Conservation (phyloP, 805 yeast species). For the Millerozyma miso region DNA sequence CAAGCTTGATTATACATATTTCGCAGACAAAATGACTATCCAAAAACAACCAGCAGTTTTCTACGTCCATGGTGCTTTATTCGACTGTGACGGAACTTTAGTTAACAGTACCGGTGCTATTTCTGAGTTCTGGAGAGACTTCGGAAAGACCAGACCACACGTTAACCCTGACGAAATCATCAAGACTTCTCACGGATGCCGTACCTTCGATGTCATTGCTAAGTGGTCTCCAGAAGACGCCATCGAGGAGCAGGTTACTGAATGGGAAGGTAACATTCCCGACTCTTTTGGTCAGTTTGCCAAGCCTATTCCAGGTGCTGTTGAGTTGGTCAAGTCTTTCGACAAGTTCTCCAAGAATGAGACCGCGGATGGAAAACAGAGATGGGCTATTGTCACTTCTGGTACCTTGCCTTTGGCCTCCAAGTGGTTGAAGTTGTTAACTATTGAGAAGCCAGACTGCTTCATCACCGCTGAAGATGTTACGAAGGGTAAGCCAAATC, state of each 20-base stretch:
- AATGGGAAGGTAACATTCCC: slow-evolving; percentile 66
- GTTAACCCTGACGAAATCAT: slow-evolving; percentile 69
- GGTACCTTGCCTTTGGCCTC: slow-evolving; percentile 76
- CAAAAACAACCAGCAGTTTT: slow-evolving; percentile 41
- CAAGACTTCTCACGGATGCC: slow-evolving; percentile 75
- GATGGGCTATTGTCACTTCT: slow-evolving; percentile 87
- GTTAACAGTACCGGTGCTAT: slow-evolving; percentile 81
- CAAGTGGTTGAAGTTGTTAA: slow-evolving; percentile 69
- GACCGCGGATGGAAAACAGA: slow-evolving; percentile 41
- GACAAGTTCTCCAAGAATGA: slow-evolving; percentile 43
- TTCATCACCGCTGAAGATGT: slow-evolving; percentile 84
- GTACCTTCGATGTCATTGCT: slow-evolving; percentile 75
- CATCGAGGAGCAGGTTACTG: slow-evolving; percentile 57
- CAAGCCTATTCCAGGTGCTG: slow-evolving; percentile 72
- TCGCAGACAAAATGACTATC: slow-evolving; percentile 22
- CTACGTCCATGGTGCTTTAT: slow-evolving; percentile 49
- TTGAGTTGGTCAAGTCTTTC: slow-evolving; percentile 53
- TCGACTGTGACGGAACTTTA: slow-evolving; percentile 86
- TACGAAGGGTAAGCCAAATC: slow-evolving; percentile 78
- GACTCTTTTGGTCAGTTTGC: slow-evolving; percentile 70
- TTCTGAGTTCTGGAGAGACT: slow-evolving; percentile 76
- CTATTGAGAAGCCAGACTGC: slow-evolving; percentile 58
- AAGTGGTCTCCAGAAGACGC: slow-evolving; percentile 75
- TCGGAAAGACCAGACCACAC: slow-evolving; percentile 62
- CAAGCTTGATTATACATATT: background rate